Base-by-base conservation (phyloP, 2,329 filamentous ascomycete species). In the Cadophora sp. region DNA sequence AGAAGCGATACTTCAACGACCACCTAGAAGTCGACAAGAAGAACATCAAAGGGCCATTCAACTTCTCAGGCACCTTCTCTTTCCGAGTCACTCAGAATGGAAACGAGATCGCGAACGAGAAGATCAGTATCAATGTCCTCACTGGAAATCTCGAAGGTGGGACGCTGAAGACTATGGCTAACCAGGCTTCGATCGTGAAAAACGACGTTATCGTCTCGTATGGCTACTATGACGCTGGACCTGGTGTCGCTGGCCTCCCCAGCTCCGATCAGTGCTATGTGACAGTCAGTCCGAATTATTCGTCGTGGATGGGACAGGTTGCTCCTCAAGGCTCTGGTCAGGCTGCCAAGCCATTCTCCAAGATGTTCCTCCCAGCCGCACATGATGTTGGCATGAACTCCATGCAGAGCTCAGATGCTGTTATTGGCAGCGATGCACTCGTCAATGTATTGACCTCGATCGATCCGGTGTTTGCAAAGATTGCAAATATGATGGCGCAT, bases 351-450 rank as follows among this genome's bases (percentile, higher is more conserved):
- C 79, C 80, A 0, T 83, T 84, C 72, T 70, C 75, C 11, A 77
- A 75, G 11, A 76, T 84, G 63, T 81, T 84, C 1, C 77, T 85
- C 1, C 81, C 83, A 0, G 77, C 80, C 1, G 76, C 80, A 0
- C 83, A 85, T 72, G 83, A 85, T 68, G 79, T 81, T 16, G 83
- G 83, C 30, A 85, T 85, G 83, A 85, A 85, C 74, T 83, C 77
- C 73, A 82, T 84, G 82, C 71, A 79, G 9, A 82, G 75, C 59
- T 76, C 78, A 27, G 71, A 78, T 30, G 76, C 77, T 0, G 74
- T 85, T 0, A 76, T 85, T 9, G 70, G 76, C 14, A 72, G 72
- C 62, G 66, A 59, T 41, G 69, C 72, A 4, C 67, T 74, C 14
- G 70, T 74, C 36, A 78, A 80, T 27, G 76, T 79, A 7, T 51